Percentiles rank a stretch among this genome's conserved stretches.
These are phyloP conservation scores for Pyrenochaeta sp. DNA, from an alignment of 2,329 filamentous ascomycete species.

Conservation along the genomic window DNA sequence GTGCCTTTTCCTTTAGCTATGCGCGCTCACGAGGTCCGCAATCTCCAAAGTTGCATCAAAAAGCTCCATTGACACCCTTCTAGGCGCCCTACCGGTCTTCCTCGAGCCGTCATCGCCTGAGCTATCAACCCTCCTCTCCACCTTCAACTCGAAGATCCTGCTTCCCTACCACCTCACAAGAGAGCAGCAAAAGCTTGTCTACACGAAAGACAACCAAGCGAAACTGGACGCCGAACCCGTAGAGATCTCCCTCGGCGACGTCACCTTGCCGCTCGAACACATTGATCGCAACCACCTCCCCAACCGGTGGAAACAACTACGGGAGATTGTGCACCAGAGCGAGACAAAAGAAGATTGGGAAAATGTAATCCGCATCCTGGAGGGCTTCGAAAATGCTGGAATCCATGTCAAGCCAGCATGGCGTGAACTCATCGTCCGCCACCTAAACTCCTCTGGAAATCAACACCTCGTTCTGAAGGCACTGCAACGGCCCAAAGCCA, in stretches of 20 bases:
- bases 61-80: conserved; percentile 9
- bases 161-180: conserved; percentile 54
- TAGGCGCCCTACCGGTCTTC: conserved; percentile 54
- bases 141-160: conserved; percentile 55
- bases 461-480: conserved; percentile 42
- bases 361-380: conserved; percentile 44
- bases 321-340: conserved; percentile 22
- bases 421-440: conserved; percentile 32
- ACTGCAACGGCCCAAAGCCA: conserved; percentile 35
- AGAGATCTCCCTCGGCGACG: conserved; percentile 52
- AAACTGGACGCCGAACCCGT: conserved; percentile 54
- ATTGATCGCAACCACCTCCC: conserved; percentile 36
- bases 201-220: conserved; percentile 49
- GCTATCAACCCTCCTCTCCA: conserved; percentile 51
- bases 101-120: conserved; percentile 51
- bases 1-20: conserved; percentile 40
- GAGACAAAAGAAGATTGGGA: conserved; percentile 44
- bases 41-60: not conserved
- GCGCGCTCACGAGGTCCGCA: conserved; percentile 35
- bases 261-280: conserved; percentile 45
- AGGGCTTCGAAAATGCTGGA: conserved; percentile 41
- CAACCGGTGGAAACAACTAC: conserved; percentile 16
- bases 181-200: conserved; percentile 55
- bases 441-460: conserved; percentile 25
- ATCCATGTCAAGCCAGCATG: conserved; percentile 18